These are phyloP conservation scores for Cladosporium sp. DNA, from an alignment of 2,329 filamentous ascomycete genomes.

Conservation along the genomic window DNA sequence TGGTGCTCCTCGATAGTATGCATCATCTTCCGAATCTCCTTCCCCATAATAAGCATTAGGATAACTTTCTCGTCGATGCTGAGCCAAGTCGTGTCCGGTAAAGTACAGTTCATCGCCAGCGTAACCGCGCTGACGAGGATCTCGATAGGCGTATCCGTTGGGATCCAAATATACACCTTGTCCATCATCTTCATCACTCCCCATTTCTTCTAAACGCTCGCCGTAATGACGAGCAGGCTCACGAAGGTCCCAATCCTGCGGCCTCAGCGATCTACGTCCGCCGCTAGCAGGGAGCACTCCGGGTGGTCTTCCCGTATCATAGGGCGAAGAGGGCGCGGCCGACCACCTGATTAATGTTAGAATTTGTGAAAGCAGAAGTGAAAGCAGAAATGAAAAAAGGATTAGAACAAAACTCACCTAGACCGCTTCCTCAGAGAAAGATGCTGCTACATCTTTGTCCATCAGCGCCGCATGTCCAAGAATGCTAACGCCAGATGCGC, in stretches of 20 bases:
- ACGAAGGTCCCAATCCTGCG: slow-evolving; percentile 42
- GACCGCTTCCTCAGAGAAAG: slow-evolving; percentile 99
- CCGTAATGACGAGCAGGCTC: slow-evolving; percentile 29
- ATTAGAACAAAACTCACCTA: slow-evolving; percentile 49
- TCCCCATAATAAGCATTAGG: slow-evolving; percentile 31
- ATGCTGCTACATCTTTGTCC: slow-evolving; percentile 99
- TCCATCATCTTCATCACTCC: slow-evolving; percentile 47
- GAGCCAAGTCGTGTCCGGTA: slow-evolving; percentile 45
- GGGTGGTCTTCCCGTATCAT: slow-evolving; percentile 99
- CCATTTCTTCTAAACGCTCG: slow-evolving; percentile 63
- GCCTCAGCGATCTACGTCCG: slow-evolving; percentile 45
- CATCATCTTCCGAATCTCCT: slow-evolving; percentile 48
- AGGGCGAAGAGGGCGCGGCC: slow-evolving; percentile 85
- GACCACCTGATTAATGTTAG: slow-evolving; percentile 60
- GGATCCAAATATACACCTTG: slow-evolving; percentile 41
- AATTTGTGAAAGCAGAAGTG: no score
- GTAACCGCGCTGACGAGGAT: slow-evolving; percentile 26
- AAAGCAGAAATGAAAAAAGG: no score
- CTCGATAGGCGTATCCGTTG: slow-evolving; percentile 29
- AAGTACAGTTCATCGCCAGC: slow-evolving; percentile 46
- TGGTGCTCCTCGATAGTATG: slow-evolving; percentile 36
- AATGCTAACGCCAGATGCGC: slow-evolving; percentile 88
- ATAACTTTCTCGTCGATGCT: slow-evolving; percentile 43
- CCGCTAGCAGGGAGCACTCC: slow-evolving; percentile 58
- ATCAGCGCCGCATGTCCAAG: slow-evolving; percentile 91